Conservation (phyloP, 2,329 filamentous ascomycete genomes). For the Claviceps pusilla region DNA sequence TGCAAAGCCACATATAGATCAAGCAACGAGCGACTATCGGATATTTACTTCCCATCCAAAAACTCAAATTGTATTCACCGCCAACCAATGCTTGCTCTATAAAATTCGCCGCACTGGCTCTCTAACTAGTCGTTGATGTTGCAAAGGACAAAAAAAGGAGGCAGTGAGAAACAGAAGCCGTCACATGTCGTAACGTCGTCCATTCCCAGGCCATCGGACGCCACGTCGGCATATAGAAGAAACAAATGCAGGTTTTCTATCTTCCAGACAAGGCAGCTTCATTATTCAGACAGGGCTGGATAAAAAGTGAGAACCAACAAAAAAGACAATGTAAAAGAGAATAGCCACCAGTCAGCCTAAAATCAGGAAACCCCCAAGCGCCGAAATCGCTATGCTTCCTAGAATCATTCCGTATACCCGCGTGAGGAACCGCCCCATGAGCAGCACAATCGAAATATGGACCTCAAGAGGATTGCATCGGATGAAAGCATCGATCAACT, state of each 20-base stretch:
- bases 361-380: conserved; percentile 13
- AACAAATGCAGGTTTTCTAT: background rate
- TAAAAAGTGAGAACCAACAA: background rate
- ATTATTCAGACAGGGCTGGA: background rate
- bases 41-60: background rate
- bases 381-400: conserved; percentile 27
- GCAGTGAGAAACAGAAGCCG: background rate
- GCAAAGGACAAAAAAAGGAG: background rate
- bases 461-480: background rate
- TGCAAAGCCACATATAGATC: too few species aligned
- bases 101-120: background rate
- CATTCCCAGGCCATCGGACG: background rate
- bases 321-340: background rate
- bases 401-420: conserved; percentile 11
- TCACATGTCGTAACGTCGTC: background rate
- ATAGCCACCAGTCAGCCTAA: background rate
- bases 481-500: background rate
- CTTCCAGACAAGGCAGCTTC: background rate
- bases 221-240: background rate
- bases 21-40: background rate
- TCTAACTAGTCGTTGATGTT: background rate
- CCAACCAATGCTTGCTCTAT: background rate
- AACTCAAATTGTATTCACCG: background rate
- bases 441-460: background rate
- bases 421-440: conserved; percentile 9